These are phyloP conservation scores for Pittosporum tobira DNA, from an alignment of 129 eudicot genomes.

Conservation along the genomic window DNA sequence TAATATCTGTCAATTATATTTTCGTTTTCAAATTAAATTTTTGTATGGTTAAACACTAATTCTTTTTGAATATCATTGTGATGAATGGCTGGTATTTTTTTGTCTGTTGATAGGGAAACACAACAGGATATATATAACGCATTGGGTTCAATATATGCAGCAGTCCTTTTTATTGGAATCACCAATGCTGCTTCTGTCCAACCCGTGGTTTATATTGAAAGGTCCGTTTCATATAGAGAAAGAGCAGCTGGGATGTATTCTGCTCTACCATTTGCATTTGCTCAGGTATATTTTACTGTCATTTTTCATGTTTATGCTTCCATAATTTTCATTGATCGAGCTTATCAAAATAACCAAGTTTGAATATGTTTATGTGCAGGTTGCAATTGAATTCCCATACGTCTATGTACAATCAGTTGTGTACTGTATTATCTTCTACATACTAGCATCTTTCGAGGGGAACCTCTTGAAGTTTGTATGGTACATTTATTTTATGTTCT, in stretches of 20 bases:
- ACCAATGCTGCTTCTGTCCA: conserved; percentile 84
- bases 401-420: conserved; percentile 65
- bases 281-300: conserved; percentile 42
- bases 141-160: conserved; percentile 93
- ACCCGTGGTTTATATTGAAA: conserved; percentile 75
- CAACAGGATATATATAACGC: conserved; percentile 87
- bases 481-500: conserved; percentile 77
- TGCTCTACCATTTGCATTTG: conserved; percentile 85
- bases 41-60: too few relatives aligned
- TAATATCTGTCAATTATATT: too few relatives aligned
- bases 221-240: conserved; percentile 78
- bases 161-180: conserved; percentile 77
- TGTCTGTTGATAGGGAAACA: conserved; percentile 35
- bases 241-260: conserved; percentile 94
- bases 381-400: conserved; percentile 73
- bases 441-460: conserved; percentile 73
- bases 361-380: conserved; percentile 59
- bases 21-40: not conserved
- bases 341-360: too few relatives aligned
- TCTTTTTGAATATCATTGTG: not conserved
- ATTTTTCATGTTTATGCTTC: not conserved
- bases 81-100: not conserved
- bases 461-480: conserved; percentile 49
- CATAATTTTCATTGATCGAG: not conserved
- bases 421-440: conserved; percentile 67